Base-by-base conservation (phyloP, 805 yeast genomes). In the Schizosaccharomyces japonicus region DNA sequence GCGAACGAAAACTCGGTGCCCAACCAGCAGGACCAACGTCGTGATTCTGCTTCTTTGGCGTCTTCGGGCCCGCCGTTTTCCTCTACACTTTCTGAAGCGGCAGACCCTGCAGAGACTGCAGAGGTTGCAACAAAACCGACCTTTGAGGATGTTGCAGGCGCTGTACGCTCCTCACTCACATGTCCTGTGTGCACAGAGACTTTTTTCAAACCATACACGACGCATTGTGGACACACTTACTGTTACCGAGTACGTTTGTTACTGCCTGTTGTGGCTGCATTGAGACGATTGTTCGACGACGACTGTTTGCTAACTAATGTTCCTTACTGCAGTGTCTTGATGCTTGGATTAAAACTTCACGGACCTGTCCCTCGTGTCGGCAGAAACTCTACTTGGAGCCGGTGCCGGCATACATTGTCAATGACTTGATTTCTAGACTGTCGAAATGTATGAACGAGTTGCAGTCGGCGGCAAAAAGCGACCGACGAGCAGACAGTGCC, bases 131-230 rank as follows among this genome's bases (percentile, higher is more conserved):
- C n/a, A n/a, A n/a, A n/a, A n/a, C n/a, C n/a, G n/a, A n/a, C n/a
- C n/a, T n/a, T n/a, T n/a, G n/a, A n/a, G n/a, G n/a, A n/a, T n/a
- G n/a, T n/a, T n/a, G n/a, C n/a, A n/a, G n/a, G n/a, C n/a, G n/a
- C n/a, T n/a, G n/a, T n/a, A n/a, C n/a, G n/a, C n/a, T n/a, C n/a
- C n/a, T n/a, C 42, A 19, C 17, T 36, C 11, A 27, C 17, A 8
- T 36, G 42, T 36, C 42, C 42, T n/a, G 23, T 36, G 6, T 36
- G 42, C 23, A 36, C 42, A 36, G 42, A 36, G 23, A 23, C 42
- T 6, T 21, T 36, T 3, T 27, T 19, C 17, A 21, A 27, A 19
- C 42, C 42, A 5, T 36, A 19, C 23, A 36, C 42, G 1, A 36
- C 42, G 7, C 27, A 17, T 6, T 36, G 42, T n/a, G 42, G 42